Evolutionary conservation across 139 green algal genomes (phyloP), one percentile per base, ranked within the genome.

Genomic region (Closterium sp.): DNA sequence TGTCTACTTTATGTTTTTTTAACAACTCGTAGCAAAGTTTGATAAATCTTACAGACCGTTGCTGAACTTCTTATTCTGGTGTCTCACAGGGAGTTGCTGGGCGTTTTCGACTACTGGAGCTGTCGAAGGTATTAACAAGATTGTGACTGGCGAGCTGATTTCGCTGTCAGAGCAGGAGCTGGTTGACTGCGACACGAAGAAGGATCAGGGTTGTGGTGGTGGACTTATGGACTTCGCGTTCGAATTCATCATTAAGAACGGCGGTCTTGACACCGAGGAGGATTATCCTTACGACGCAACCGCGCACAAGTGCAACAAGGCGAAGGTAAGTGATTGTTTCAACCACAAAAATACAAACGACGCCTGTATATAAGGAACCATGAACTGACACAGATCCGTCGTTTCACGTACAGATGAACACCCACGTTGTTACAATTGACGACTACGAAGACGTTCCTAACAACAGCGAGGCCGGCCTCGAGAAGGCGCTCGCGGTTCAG

Each of bases 141-240:
- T 99, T 85, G 92, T 96, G 19, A 99, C 96, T 22, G 96, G 96
- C 29, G 90, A 98, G 94, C 95, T 99, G 2, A 87, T 97, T 2
- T 95, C 95, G 0, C 95, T 99, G 9, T 97, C 95, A 10, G 98
- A 99, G 95, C 98, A 99, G 95, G 96, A 98, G 96, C 97, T 99
- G 13, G 94, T 99, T 6, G 98, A 99, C 93, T 99, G 97, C 93
- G 92, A 94, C 30, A 94, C 91, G 73, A 86, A 45, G 85, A 27
- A 84, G 7, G 92, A 95, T 86, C 89, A 96, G 86, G 97, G 98
- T 11, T 99, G 98, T 96, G 91, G 96, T 28, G 98, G 97, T n/a
- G 98, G 98, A n/a, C 96, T 99, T 22, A 99, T 99, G 98, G 98
- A 99, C 95, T 98, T 96, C 91, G 98, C 98, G 3, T 99, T 98